A percentile compares a stretch with the other conserved stretches of the same genome.
These are phyloP conservation scores for Backusella luteola DNA, from an alignment of 192 early-diverging fungal species.

Conservation along the genomic window DNA sequence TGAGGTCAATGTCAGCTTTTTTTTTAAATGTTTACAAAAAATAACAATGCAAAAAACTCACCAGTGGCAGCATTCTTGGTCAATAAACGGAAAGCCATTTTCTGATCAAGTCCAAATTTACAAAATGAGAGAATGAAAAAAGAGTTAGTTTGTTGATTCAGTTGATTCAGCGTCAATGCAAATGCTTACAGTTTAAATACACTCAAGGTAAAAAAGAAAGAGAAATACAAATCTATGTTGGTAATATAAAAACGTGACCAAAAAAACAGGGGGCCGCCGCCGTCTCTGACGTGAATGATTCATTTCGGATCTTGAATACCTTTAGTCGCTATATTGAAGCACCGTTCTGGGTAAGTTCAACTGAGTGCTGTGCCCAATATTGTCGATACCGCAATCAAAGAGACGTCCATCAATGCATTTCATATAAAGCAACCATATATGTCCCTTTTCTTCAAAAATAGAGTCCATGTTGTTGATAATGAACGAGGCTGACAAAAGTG, in stretches of 20 bases:
- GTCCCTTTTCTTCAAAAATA: too few species aligned
- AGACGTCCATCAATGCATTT: too few species aligned
- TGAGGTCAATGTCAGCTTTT: neutral
- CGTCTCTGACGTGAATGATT: conserved; percentile 3
- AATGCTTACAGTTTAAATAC: conserved; percentile 6
- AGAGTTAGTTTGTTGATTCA: neutral
- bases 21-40: neutral
- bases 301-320: neutral
- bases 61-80: conserved; percentile 36
- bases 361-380: too few species aligned
- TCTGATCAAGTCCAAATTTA: neutral
- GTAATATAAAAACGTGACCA: conserved; percentile 7
- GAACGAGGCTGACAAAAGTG: neutral
- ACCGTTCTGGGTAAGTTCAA: neutral
- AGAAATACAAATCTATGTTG: neutral
- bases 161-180: neutral
- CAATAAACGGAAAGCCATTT: conserved; percentile 39
- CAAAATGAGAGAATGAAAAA: neutral
- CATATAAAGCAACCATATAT: too few species aligned
- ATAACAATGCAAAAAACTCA: conserved; percentile 2
- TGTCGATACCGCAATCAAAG: neutral
- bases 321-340: neutral
- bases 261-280: conserved; percentile 9
- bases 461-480: too few species aligned
- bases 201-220: neutral